phyloP scores from a whole-genome alignment of 805 yeast species.

The Spathaspora gorwiae region DNA sequence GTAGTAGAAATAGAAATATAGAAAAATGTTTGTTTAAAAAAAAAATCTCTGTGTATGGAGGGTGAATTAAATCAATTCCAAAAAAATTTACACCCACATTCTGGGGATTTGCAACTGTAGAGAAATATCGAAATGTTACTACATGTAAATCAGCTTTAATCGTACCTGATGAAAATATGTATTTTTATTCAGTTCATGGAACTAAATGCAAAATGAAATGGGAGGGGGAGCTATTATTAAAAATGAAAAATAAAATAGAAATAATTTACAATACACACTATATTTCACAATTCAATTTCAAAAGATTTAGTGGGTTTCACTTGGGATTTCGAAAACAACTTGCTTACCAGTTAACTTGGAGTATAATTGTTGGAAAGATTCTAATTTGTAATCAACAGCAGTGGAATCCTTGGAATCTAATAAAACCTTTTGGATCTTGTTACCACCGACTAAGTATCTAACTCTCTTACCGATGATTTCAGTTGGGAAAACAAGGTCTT shows the following conservation, averaged over 20 bases:
- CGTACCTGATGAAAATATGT: too few relatives aligned
- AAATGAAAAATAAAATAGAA: neutral
- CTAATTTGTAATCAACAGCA: slow-evolving; percentile 96
- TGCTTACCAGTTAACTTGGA: slow-evolving; percentile 98
- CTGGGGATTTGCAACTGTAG: too few relatives aligned
- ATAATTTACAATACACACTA: neutral
- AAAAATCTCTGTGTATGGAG: neutral
- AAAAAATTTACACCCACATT: too few relatives aligned
- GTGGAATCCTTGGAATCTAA: slow-evolving; percentile 97
- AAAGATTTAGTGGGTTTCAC: slow-evolving; percentile 35
- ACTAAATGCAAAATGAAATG: neutral
- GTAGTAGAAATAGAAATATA: slow-evolving; percentile 8
- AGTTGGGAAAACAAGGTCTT: slow-evolving; percentile 99
- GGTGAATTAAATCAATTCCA: too few relatives aligned
- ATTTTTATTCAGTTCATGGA: too few relatives aligned
- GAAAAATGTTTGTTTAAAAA: neutral
- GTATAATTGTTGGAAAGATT: slow-evolving; percentile 98
- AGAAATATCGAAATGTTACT: too few relatives aligned
- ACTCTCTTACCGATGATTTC: slow-evolving; percentile 99
- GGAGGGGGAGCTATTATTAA: neutral
- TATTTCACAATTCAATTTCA: neutral
- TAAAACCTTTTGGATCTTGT: slow-evolving; percentile 95
- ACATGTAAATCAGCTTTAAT: too few relatives aligned
- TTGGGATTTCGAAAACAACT: slow-evolving; percentile 91
- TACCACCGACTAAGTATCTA: slow-evolving; percentile 98